Evolutionary conservation across 2,329 filamentous ascomycete genomes (phyloP), one percentile per base, ranked within the genome.

Genomic region (Sordariomycetes sp.): DNA sequence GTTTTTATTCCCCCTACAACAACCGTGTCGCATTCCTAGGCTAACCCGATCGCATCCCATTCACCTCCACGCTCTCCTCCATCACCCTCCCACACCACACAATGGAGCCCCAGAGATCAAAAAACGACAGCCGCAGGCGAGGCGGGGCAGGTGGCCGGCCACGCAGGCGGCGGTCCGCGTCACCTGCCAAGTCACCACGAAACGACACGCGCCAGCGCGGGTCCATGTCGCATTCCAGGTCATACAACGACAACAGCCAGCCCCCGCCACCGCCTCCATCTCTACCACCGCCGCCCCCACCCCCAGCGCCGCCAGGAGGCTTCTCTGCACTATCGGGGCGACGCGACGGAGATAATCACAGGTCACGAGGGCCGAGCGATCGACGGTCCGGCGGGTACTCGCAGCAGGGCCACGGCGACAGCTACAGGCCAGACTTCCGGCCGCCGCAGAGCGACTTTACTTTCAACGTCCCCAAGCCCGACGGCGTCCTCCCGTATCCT

Each of bases 391-490:
- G 36, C 34, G 28, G 28, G 25, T 22, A 52, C n/a, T 32, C 39
- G 39, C 39, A 15, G 8, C 34, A 52, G 3, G n/a, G 35, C 24
- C 35, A 39, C 48, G 55, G 50, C 55, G 55, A 57, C 45, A 57
- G 50, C 50, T 57, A 57, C 51, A 32, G 55, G 12, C 55, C 55
- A 12, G 50, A 57, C 32, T 56, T 56, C 34, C 63, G 66, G 15
- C 73, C 65, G 3, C 65, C 72, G 1, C 72, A 71, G 54, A 66
- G 78, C 42, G 78, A 82, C 55, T 84, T 84, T 63, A 78, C 76
- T 1, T 84, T 83, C 59, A 76, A 76, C 7, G 68, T 76, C 50
- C 74, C 80, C 12, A 77, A 76, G 55, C 79, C 80, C 3, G 62
- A 73, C 0, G 78, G 78, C 4, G 68, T 82, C 17, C 66, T 70